Percentiles rank a stretch among this genome's conserved stretches.
phyloP scores from a whole-genome alignment of 441 rosid genomes.

The Brassica balearica region DNA sequence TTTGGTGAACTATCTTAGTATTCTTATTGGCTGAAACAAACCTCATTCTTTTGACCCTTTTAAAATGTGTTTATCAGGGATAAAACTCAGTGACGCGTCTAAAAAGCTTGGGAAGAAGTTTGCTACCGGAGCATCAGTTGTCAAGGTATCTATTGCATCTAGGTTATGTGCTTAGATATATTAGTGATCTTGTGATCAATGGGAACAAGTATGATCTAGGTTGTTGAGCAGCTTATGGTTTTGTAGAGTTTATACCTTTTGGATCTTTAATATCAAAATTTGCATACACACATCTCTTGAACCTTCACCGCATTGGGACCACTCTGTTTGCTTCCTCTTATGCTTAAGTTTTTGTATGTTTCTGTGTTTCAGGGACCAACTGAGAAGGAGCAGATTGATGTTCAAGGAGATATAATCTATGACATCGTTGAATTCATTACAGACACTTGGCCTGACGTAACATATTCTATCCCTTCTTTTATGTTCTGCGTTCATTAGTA shows the following conservation, averaged over 20 bases:
- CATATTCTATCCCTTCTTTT: not conserved
- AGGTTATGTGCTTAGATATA: conserved; percentile 13
- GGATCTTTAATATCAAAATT: no score
- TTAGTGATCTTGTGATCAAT: not conserved
- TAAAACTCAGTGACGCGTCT: conserved; percentile 90
- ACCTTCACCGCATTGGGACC: not conserved
- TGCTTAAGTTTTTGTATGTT: conserved; percentile 10
- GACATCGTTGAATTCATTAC: conserved; percentile 86
- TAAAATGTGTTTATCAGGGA: conserved; percentile 52
- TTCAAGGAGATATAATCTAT: conserved; percentile 89
- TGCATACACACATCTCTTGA: not conserved
- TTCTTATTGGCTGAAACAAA: conserved; percentile 16
- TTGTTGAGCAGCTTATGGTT: not conserved
- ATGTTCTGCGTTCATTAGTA: not conserved
- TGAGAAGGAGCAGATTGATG: conserved; percentile 94
- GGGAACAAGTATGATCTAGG: not conserved
- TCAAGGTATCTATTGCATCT: conserved; percentile 81
- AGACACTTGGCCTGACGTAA: conserved; percentile 91
- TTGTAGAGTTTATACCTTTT: not conserved
- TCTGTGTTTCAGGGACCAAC: conserved; percentile 77
- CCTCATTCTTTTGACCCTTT: conserved; percentile 31
- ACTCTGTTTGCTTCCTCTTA: not conserved
- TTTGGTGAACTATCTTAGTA: not conserved
- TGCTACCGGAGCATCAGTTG: conserved; percentile 95
- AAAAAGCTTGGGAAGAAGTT: conserved; percentile 95